Evolutionary conservation across 306 rosid species (phyloP).

Genomic region (Ammopiptanthus mongolicus): DNA sequence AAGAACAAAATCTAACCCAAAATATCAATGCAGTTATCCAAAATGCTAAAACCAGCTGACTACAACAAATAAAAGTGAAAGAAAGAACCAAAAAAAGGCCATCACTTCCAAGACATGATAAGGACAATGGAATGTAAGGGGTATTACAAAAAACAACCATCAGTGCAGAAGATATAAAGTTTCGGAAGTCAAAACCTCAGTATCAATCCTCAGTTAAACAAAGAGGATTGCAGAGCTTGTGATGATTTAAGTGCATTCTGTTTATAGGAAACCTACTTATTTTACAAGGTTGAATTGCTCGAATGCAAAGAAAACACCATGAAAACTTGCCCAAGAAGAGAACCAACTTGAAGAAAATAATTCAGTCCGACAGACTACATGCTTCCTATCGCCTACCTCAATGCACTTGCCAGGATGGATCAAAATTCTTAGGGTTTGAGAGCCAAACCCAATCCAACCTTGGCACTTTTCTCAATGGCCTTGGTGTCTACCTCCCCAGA

Average conservation of each 20-base stretch:
- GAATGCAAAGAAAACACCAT: constrained; percentile 20
- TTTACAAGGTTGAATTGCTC: constrained; percentile 30
- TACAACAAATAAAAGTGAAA: not conserved
- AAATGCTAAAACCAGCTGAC: not conserved
- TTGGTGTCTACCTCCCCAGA: constrained; percentile 88
- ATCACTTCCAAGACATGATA: not conserved
- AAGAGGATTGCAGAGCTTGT: constrained; percentile 5
- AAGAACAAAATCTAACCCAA: not conserved
- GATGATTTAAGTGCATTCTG: not conserved
- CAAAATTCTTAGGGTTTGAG: constrained; percentile 67
- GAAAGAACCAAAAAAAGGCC: not conserved
- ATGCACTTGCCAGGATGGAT: constrained; percentile 18
- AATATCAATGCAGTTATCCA: not conserved
- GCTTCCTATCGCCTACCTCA: constrained; percentile 36
- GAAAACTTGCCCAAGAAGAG: constrained; percentile 8
- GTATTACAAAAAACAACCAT: not conserved
- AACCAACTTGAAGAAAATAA: constrained; percentile 23
- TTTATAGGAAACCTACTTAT: constrained; percentile 27
- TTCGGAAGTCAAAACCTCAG: constrained; percentile 5
- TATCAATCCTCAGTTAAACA: not conserved
- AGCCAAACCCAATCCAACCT: constrained; percentile 75
- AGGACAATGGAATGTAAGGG: not conserved
- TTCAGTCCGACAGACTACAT: constrained; percentile 30
- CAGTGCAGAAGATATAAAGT: not conserved
- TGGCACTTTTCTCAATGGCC: constrained; percentile 85